Percentiles rank a stretch among this genome's conserved stretches.
These are phyloP conservation scores for Phaeotremella skinneri DNA, from an alignment of 768 basidiomycete species.

Conservation along the genomic window DNA sequence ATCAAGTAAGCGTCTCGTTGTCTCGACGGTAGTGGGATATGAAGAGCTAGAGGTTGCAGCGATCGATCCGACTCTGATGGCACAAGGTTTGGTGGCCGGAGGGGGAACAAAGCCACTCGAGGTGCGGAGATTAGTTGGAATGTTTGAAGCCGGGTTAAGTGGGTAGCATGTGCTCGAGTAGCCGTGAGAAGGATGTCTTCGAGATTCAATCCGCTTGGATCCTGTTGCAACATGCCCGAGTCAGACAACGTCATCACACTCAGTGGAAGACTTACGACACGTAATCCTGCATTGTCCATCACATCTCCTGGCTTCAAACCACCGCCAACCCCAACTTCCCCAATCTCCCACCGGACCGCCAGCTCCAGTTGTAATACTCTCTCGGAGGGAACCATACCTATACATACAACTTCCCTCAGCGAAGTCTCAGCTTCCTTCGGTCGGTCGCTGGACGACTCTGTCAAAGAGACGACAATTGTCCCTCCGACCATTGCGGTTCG, in stretches of 20 bases:
- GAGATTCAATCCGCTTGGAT: conserved; percentile 70
- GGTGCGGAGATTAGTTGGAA: conserved; percentile 21
- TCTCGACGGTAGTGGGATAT: conserved; percentile 36
- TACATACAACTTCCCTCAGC: conserved; percentile 24
- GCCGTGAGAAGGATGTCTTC: conserved; percentile 65
- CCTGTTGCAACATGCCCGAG: conserved; percentile 52
- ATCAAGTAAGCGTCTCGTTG: conserved; percentile 52
- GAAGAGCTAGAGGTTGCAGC: conserved; percentile 22
- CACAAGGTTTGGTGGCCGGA: conserved; percentile 28
- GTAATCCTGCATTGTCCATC: conserved; percentile 53
- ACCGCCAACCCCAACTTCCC: conserved; percentile 65
- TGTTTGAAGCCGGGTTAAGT: conserved; percentile 22
- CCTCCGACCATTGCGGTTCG: conserved; percentile 59
- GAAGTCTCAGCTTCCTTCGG: conserved; percentile 29
- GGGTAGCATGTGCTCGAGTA: conserved; percentile 63
- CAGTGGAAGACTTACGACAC: conserved; percentile 58
- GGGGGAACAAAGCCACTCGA: conserved; percentile 25
- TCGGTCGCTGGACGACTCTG: conserved; percentile 27
- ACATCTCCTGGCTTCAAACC: conserved; percentile 58
- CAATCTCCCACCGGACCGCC: conserved; percentile 74
- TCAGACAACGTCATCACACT: conserved; percentile 18
- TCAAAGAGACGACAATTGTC: conserved; percentile 68
- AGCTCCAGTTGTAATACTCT: conserved; percentile 69
- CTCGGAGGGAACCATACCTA: conserved; percentile 56
- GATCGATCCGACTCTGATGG: conserved; percentile 42